Evolutionary conservation across 2,329 filamentous ascomycete species (phyloP), one percentile per base, ranked within the genome.

Genomic region (Aspergillus pseudonomiae): DNA sequence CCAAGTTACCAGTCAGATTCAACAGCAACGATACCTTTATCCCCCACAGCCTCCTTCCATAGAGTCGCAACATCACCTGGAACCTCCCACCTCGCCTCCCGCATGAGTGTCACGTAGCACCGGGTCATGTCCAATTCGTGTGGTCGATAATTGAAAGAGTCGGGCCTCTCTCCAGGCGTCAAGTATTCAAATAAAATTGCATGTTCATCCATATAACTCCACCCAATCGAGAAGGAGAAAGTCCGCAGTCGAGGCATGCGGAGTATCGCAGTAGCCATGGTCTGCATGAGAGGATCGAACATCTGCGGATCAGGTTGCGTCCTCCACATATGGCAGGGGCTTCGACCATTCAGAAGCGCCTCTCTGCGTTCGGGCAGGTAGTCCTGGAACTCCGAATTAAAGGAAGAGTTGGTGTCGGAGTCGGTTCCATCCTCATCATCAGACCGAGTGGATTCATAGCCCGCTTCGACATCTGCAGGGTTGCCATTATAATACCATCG

Each of bases 401-500:
- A 50, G 4, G 60, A 63, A 14, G 48, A 45, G 36, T 53, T 39
- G 6, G 61, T 56, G 11, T 62, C 60, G 2, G 45, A 36, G 14
- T 59, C 34, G 14, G 34, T 56, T n/a, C n/a, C 39, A n/a, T 41
- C 39, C 2, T 41, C 39, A 16, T n/a, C 39, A n/a, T 9, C 19
- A 19, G 7, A 10, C 39, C 39, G 7, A 4, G 9, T 32, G 19
- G 12, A 4, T 6, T 53, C 50, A 32, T 53, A 32, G 3, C 11
- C 19, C 10, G 50, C 28, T 34, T 53, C 50, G 10, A 53, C 19
- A 14, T 26, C 6, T 36, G 24, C 52, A 12, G 55, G 56, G n/a
- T 59, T 41, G 28, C 48, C 56, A 11, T 30, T 56, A 39, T 59
- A 59, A 19, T 59, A 56, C 56, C 61, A 63, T 21, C 56, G 26